These are phyloP conservation scores for Musa schizocarpa DNA, from an alignment of 176 grass and related monocot species.

Conservation along the genomic window DNA sequence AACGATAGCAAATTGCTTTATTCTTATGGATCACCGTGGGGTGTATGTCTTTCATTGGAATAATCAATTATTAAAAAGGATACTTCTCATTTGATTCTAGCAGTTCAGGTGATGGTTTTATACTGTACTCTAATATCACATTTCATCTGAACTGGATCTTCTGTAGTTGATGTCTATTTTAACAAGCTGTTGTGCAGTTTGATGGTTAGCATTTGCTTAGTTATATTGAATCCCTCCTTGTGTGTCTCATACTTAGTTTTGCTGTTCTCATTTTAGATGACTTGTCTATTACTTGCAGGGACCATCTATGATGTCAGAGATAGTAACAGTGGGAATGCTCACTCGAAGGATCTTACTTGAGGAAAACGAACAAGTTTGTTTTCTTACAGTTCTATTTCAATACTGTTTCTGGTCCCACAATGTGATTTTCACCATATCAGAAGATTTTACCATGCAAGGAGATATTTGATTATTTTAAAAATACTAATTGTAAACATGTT, in stretches of 20 bases:
- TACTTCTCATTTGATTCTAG: too few relatives aligned
- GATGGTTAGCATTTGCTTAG: too few relatives aligned
- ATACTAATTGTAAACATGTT: not conserved
- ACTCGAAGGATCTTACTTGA: slow-evolving; percentile 71
- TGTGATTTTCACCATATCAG: not conserved
- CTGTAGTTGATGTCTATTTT: too few relatives aligned
- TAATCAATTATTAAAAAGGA: too few relatives aligned
- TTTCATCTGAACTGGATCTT: too few relatives aligned
- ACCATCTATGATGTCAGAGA: slow-evolving; percentile 59
- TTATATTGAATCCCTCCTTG: too few relatives aligned
- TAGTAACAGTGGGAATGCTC: slow-evolving; percentile 75
- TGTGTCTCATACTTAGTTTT: not conserved
- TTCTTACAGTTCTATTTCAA: slow-evolving; percentile 3
- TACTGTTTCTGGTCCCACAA: not conserved
- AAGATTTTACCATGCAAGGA: not conserved
- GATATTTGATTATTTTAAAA: not conserved
- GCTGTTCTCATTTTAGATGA: not conserved
- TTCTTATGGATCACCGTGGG: too few relatives aligned
- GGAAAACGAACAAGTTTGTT: slow-evolving; percentile 70
- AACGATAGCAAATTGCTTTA: too few relatives aligned
- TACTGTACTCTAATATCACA: too few relatives aligned
- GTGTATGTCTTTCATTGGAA: too few relatives aligned
- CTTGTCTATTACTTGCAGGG: slow-evolving; percentile 38
- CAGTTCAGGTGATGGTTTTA: not conserved
- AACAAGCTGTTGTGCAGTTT: too few relatives aligned